These are phyloP conservation scores for Bullera alba DNA, from an alignment of 768 basidiomycete genomes.

Conservation along the genomic window DNA sequence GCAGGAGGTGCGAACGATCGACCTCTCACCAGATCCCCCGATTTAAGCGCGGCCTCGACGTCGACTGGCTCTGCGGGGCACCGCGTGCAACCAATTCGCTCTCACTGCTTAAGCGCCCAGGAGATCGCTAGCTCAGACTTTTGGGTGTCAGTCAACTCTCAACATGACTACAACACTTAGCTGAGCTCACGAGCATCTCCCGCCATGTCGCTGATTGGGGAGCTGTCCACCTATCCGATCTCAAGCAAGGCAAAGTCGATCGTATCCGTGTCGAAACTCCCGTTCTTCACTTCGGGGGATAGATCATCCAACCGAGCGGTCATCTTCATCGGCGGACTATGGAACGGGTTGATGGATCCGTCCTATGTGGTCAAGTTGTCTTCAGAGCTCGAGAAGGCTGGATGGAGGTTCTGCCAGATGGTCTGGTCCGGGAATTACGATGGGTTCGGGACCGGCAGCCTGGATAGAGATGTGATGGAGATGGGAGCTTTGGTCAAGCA, in stretches of 20 bases:
- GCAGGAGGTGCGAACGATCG: no score
- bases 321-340: conserved; percentile 39
- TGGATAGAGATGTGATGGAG: conserved; percentile 34
- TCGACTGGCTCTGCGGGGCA: no score
- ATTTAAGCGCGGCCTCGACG: no score
- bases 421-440: conserved; percentile 36
- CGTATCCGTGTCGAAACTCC: neutral
- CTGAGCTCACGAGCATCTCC: no score
- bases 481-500: conserved; percentile 33
- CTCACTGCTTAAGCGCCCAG: no score
- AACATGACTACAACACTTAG: no score
- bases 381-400: conserved; percentile 12
- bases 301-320: conserved; percentile 19
- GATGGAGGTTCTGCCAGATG: conserved; percentile 40
- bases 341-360: conserved; percentile 31
- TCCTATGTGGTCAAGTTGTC: conserved; percentile 21
- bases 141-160: no score
- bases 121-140: no score
- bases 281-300: conserved; percentile 34
- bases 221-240: neutral
- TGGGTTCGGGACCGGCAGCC: conserved; percentile 29
- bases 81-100: no score
- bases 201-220: neutral
- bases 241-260: neutral
- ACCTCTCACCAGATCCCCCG: no score